Evolutionary conservation across 2,329 filamentous ascomycete genomes (phyloP), one percentile per base, ranked within the genome.

Genomic region (Periconia digitata): DNA sequence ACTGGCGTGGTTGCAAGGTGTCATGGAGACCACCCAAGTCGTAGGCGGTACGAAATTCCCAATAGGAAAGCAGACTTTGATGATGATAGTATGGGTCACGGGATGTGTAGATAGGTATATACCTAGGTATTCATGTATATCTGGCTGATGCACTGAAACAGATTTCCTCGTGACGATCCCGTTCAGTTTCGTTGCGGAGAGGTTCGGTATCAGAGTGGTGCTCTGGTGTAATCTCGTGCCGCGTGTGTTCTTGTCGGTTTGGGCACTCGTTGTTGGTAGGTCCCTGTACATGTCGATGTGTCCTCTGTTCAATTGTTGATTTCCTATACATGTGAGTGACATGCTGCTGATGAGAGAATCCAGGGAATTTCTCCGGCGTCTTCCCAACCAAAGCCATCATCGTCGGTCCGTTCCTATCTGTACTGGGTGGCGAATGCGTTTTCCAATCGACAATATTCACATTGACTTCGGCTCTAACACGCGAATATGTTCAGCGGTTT

Each of bases 1-100:
- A 15, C 66, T 84, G 8, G 81, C 80, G 2, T 75, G 76, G 70
- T 70, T 83, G 4, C 77, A 80, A 48, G 81, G 81, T 0, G 62
- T 66, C 23, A 68, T 72, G 61, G 70, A 72, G 42, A 70, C 70
- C 7, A 62, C 65, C 13, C 44, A 61, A n/a, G 63, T 71, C 16
- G 58, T 68, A 1, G 70, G 64, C 43, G 68, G 66, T 71, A 62
- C 32, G 64, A 60, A 44, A 17, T 13, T 34, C 46, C 5, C 38
- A 37, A 20, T 42, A 47, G 42, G 23, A 21, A 39, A 20, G n/a
- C n/a, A n/a, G n/a, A n/a, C n/a, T n/a, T n/a, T n/a, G n/a, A n/a
- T n/a, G n/a, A n/a, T n/a, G n/a, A n/a, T n/a, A n/a, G n/a, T n/a
- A n/a, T n/a, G n/a, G n/a, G n/a, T n/a, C n/a, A 39, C 5, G 18